These are phyloP conservation scores for Sordariomycetes sp. DNA, from an alignment of 2,329 filamentous ascomycete species.

Conservation along the genomic window DNA sequence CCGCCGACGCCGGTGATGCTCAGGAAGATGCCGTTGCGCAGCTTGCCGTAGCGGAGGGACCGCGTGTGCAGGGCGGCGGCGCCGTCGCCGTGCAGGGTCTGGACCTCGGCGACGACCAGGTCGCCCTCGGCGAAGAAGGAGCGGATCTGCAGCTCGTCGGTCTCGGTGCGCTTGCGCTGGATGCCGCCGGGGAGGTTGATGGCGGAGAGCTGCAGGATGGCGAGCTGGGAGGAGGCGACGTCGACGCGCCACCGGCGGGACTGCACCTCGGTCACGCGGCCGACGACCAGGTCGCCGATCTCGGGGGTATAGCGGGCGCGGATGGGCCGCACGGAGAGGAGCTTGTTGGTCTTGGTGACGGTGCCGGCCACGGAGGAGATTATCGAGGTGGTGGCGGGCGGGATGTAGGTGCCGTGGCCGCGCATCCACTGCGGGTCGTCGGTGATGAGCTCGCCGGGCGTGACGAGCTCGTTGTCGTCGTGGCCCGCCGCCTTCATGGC, in stretches of 20 bases:
- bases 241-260: constrained; percentile 90
- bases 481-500: constrained; percentile 24
- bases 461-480: constrained; percentile 51
- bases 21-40: constrained; percentile 86
- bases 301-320: constrained; percentile 90
- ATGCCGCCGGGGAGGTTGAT: constrained; percentile 96
- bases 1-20: constrained; percentile 74
- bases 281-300: constrained; percentile 91
- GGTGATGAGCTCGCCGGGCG: constrained; percentile 81
- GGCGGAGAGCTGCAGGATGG: constrained; percentile 71
- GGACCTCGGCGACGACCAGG: constrained; percentile 87
- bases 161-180: constrained; percentile 80
- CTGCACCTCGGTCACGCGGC: constrained; percentile 91
- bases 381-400: constrained; percentile 54
- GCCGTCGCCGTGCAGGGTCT: constrained; percentile 77
- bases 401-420: constrained; percentile 85
- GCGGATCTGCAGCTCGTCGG: constrained; percentile 93
- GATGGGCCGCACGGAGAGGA: constrained; percentile 81
- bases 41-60: constrained; percentile 85
- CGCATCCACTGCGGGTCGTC: constrained; percentile 95
- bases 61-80: constrained; percentile 82
- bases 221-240: constrained; percentile 77
- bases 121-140: constrained; percentile 97
- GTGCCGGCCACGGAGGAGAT: constrained; percentile 85
- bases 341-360: constrained; percentile 89